Evolutionary conservation across 441 rosid species (phyloP).

Genomic region (Erodium trifolium): DNA sequence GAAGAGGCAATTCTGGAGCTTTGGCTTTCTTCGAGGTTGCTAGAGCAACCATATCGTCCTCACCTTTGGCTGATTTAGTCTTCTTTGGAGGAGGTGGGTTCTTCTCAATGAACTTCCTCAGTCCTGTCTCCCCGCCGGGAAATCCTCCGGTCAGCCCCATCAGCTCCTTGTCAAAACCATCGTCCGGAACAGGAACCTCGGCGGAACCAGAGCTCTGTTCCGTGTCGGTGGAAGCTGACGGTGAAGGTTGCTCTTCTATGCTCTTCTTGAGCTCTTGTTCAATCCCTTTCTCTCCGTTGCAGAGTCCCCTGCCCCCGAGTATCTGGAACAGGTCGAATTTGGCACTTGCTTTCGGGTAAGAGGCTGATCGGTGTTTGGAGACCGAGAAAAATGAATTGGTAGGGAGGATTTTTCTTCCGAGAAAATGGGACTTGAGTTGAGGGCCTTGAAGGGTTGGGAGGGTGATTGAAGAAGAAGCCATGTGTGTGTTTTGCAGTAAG

Average conservation of each 20-base stretch:
- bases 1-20: constrained; percentile 60
- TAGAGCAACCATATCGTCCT: constrained; percentile 13
- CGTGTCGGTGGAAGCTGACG: constrained; percentile 10
- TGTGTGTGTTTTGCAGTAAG: constrained; percentile 13
- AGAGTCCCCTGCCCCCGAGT: constrained; percentile 79
- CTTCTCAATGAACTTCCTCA: constrained; percentile 51
- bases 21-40: constrained; percentile 43
- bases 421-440: constrained; percentile 35
- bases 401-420: constrained; percentile 29
- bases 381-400: constrained; percentile 20
- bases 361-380: constrained; percentile 26
- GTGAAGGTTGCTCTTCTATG: constrained; percentile 18
- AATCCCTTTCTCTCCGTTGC: constrained; percentile 62
- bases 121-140: constrained; percentile 71
- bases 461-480: constrained; percentile 60
- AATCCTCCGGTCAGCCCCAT: constrained; percentile 91
- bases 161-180: constrained; percentile 68
- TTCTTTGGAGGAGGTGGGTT: constrained; percentile 53
- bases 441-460: constrained; percentile 40
- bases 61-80: constrained; percentile 21
- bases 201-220: constrained; percentile 13
- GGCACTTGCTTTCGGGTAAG: constrained; percentile 28
- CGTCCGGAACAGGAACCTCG: constrained; percentile 22
- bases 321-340: constrained; percentile 53
- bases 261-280: constrained; percentile 47